Base-by-base conservation (phyloP, 441 rosid genomes). In the Geranium incanum region DNA sequence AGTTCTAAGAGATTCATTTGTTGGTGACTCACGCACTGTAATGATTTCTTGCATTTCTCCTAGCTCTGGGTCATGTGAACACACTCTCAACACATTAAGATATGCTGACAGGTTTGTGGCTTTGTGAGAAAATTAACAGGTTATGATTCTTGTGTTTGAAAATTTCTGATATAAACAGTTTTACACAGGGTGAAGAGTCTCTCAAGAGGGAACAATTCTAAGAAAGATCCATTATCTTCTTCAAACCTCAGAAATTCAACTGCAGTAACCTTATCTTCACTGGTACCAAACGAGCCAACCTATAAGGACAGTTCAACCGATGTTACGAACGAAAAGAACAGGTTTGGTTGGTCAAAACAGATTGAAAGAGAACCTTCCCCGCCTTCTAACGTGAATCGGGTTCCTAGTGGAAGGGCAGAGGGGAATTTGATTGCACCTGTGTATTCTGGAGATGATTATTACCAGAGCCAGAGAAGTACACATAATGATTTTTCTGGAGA, bases 41-140 rank as follows among this genome's bases (percentile, higher is more conserved):
- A 94, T 94, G 99, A 82, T 94, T 70, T 94, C 99, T 52, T 94
- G 99, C 89, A 94, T 92, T 79, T 94, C 99, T 48, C 99, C 99
- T 48, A 84, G 87, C 80, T 88, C 94, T 19, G 99, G 99, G 72
- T 94, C 93, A 16, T 94, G 97, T 79, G 99, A 94, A 84, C 99
- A 94, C 77, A 90, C 99, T 65, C 96, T 94, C 62, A 92, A 94
- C 80, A 94, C 99, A 66, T 81, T 94, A 74, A 87, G 97, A 94
- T 90, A 94, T 72, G 97, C 97, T 71, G 99, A 94, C 85, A 89
- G 99, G 97, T 94, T 43, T 43, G 50, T 43, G 50, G 50, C 11
- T 6, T 43, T 6, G 11, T 7, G 50, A 43, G 0, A 71, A 68
- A 74, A 75, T 62, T 78, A 74, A 37, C 69, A 68, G 1, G 23